Base-by-base conservation (phyloP, 768 basidiomycete genomes). In the Suillus alpinus region DNA sequence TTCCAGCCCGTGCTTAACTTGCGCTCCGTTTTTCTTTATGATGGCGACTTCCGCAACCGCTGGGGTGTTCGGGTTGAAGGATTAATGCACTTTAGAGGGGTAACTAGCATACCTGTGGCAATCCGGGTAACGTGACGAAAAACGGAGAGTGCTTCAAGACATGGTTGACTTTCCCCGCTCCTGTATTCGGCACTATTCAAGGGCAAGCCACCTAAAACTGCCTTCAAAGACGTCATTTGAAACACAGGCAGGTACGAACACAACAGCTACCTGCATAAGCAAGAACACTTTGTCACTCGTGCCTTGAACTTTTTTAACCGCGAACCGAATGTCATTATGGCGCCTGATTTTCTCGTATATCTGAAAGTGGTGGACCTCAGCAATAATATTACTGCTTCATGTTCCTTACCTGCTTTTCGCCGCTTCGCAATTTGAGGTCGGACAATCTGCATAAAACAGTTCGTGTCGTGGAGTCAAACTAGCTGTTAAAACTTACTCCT, bases 101-200 rank as follows among this genome's bases (percentile, higher is more conserved):
- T 20, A 13, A 31, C 44, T 26, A 18, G 44, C 63, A 69, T 53
- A 91, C 94, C 92, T 81, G 86, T 80, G 16, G 85, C 84, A 62
- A 98, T 88, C 14, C 95, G 83, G 20, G 80, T 66, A 4, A 91
- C 84, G 66, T 93, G 87, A n/a, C 86, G 83, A 66, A 94, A 92
- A 60, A 96, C 78, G 1, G 79, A 72, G 55, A 84, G 73, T 0
- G 87, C 85, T 65, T 95, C 95, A 34, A 91, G 73, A 43, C 83
- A 76, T 34, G 88, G 85, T 69, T 91, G 88, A 57, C 86, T 88
- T 62, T 94, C 92, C 1, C 78, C 71, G 23, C 75, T 81, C 74
- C 84, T 92, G 69, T 86, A 92, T 59, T 94, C 92, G 2, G 83
- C 74, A 5, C 80, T 73, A 56, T 82, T 86, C 52, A 95, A 76